A percentile compares a stretch with the other conserved stretches of the same genome.
phyloP scores from a whole-genome alignment of 2,329 filamentous ascomycete species.

The Colletotrichum aenigma region DNA sequence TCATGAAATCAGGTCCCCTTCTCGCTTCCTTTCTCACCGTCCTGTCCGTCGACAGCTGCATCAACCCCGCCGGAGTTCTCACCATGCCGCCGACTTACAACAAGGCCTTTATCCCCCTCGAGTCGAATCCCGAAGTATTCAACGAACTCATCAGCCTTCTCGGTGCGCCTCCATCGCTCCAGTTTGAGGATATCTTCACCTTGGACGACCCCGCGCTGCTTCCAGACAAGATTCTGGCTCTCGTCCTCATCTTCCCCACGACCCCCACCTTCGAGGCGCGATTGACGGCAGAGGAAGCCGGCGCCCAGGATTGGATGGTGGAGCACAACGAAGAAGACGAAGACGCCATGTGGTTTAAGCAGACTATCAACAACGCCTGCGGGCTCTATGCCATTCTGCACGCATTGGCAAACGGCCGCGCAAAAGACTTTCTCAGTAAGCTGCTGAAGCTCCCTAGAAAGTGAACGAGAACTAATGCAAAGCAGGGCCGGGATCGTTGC shows the following conservation, averaged over 20 bases:
- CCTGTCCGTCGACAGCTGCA: not conserved
- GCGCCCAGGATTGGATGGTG: slow-evolving; percentile 16
- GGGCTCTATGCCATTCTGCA: slow-evolving; percentile 72
- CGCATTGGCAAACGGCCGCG: slow-evolving; percentile 62
- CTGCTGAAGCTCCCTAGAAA: not conserved
- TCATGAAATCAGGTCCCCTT: not conserved
- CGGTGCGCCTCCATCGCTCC: slow-evolving; percentile 60
- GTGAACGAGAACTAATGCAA: not conserved
- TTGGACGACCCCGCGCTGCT: slow-evolving; percentile 72
- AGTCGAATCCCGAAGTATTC: slow-evolving; percentile 69
- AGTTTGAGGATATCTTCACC: slow-evolving; percentile 73
- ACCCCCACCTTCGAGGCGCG: slow-evolving; percentile 63
- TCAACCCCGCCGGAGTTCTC: not conserved
- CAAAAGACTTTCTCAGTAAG: slow-evolving; percentile 36
- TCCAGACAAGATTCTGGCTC: slow-evolving; percentile 60
- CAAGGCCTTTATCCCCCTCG: slow-evolving; percentile 34
- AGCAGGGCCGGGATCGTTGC: slow-evolving; percentile 17
- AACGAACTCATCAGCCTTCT: slow-evolving; percentile 66
- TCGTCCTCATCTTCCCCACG: slow-evolving; percentile 73
- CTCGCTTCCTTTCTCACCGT: not conserved
- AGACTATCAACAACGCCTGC: slow-evolving; percentile 75
- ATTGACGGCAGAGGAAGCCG: slow-evolving; percentile 36
- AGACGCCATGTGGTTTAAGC: slow-evolving; percentile 74
- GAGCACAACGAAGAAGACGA: slow-evolving; percentile 50
- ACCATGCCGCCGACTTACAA: slow-evolving; percentile 12